A percentile compares a stretch with the other conserved stretches of the same genome.
phyloP scores from a whole-genome alignment of 306 rosid species.

The Castanea crenata region DNA sequence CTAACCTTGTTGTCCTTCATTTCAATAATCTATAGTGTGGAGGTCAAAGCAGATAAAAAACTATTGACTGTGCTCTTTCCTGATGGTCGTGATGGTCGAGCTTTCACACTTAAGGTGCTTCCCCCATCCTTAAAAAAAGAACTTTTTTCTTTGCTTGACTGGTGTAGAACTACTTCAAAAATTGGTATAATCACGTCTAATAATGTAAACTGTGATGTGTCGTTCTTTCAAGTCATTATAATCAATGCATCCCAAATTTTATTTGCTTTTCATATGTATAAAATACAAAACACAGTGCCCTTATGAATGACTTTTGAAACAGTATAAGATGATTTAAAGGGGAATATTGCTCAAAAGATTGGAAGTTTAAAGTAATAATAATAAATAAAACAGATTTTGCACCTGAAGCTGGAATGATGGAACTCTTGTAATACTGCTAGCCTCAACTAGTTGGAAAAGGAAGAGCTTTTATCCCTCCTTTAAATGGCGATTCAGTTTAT shows the following conservation, averaged over 20 bases:
- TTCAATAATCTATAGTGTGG: slow-evolving; percentile 64
- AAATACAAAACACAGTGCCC: not conserved
- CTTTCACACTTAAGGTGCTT: slow-evolving; percentile 94
- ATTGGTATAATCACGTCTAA: not conserved
- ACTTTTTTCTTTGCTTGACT: not conserved
- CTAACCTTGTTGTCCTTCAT: slow-evolving; percentile 27
- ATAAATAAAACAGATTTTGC: not conserved
- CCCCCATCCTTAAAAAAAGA: not conserved
- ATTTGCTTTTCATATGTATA: not conserved
- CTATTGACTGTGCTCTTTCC: slow-evolving; percentile 92
- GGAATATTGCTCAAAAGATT: not conserved
- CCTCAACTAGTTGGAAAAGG: not conserved
- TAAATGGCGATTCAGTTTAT: not conserved
- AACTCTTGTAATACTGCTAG: not conserved
- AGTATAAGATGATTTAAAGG: not conserved
- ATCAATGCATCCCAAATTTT: not conserved
- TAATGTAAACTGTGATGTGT: not conserved
- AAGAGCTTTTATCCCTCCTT: not conserved
- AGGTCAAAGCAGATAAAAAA: slow-evolving; percentile 87
- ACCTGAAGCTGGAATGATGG: not conserved
- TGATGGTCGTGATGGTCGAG: slow-evolving; percentile 94
- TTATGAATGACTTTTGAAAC: not conserved
- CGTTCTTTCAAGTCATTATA: not conserved
- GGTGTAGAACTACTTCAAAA: not conserved
- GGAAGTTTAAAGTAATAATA: not conserved